Evolutionary conservation across 345 rosid genomes (phyloP).

Genomic region (Eucalyptus paniculata): DNA sequence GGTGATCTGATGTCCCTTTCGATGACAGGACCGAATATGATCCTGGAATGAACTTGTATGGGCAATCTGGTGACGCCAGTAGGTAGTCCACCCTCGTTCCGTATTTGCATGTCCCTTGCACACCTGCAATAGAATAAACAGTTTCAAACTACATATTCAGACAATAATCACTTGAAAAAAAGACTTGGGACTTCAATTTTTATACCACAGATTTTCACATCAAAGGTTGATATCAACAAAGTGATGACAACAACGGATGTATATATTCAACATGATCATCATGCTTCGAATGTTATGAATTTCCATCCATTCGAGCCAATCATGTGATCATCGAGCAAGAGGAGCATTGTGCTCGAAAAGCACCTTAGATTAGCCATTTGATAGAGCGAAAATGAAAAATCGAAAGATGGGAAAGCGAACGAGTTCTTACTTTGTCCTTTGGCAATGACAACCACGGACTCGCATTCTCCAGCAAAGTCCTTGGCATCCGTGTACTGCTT

Average conservation of each 20-base stretch:
- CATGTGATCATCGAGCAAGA: no score
- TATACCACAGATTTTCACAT: background rate
- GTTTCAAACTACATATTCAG: background rate
- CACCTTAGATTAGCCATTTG: no score
- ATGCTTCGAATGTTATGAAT: no score
- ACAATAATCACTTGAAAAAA: background rate
- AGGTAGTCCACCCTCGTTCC: conserved; percentile 88
- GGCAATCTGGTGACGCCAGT: conserved; percentile 63
- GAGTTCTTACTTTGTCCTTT: no score
- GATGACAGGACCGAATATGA: conserved; percentile 85
- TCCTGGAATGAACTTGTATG: conserved; percentile 66
- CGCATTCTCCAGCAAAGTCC: no score
- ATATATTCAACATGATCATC: no score
- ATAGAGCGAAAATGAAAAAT: no score
- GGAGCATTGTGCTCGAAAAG: no score
- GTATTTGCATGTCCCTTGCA: conserved; percentile 94
- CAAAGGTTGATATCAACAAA: background rate
- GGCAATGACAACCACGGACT: no score
- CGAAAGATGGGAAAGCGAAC: no score
- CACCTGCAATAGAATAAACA: conserved; percentile 26
- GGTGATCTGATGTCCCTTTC: conserved; percentile 95
- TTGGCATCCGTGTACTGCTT: no score
- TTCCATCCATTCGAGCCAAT: no score
- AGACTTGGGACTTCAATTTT: background rate
- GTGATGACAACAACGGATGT: background rate